Base-by-base conservation (phyloP, 495 filamentous ascomycete species). In the Monascus purpureus region DNA sequence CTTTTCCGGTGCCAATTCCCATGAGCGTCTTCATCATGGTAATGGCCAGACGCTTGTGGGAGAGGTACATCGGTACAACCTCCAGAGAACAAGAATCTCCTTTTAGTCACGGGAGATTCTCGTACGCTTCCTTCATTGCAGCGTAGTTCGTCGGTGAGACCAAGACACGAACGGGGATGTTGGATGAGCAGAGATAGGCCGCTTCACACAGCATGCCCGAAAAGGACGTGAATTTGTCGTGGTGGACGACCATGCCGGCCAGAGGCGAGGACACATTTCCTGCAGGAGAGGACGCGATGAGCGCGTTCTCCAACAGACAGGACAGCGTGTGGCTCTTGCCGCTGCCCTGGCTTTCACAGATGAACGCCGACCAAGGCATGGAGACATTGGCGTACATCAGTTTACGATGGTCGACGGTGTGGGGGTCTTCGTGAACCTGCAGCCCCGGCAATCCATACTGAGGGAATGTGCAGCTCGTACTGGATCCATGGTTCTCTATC, bases 311-410 rank as follows among this genome's bases (percentile, higher is more conserved):
- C 4, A 84, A 57, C 15, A 88, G 53, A 43, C 77, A 82, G 0
- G 76, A 72, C 9, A 82, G 48, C 0, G 76, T 82, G 42, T 85
- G 77, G 26, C 72, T 77, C 57, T 85, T 88, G 1, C 81, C 82
- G 28, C 72, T 77, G 0, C 80, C 81, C 46, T 86, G 80, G 28
- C 68, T 69, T 4, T 81, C 81, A 38, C 81, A 88, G 28, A 88
- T 78, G 48, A 86, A 86, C 0, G 67, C 64, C 22, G 73, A 78
- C 5, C 68, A 80, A 1, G 81, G 79, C 0, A 68, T 58, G 6
- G 75, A 63, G 2, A 76, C 64, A 43, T 87, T 87, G 45, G 29
- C 17, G n/a, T 31, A 31, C 3, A 31, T 17, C 4, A 31, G 29
- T 6, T 31, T 6, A 12, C 29, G 6, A 3, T 31, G 13, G 13